These are phyloP conservation scores for Heliamphora ciliata DNA, from an alignment of 179 eudicot species.

Conservation along the genomic window DNA sequence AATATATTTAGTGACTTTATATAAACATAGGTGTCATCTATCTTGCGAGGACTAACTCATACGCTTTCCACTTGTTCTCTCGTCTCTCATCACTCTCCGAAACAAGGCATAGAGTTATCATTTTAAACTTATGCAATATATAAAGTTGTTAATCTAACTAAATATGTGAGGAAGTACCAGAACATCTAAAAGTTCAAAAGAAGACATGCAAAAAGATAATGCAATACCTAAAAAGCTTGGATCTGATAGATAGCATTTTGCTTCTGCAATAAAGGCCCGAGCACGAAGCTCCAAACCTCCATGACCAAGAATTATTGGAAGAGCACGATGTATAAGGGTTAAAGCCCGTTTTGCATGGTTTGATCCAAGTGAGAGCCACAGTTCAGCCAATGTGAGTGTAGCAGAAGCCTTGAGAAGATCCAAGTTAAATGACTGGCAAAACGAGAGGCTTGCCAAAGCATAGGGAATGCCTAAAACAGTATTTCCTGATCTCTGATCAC, in stretches of 20 bases:
- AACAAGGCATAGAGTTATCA: not conserved
- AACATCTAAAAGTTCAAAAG: not conserved
- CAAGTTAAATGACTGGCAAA: constrained; percentile 85
- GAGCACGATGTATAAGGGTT: constrained; percentile 60
- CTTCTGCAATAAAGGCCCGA: constrained; percentile 81
- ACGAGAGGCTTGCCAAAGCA: constrained; percentile 86
- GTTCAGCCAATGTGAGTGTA: constrained; percentile 68
- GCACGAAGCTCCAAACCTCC: constrained; percentile 92
- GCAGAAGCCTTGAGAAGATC: constrained; percentile 97
- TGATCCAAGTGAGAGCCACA: constrained; percentile 88
- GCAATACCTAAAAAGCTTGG: constrained; percentile 58
- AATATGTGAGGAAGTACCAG: not conserved
- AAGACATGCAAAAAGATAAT: not conserved
- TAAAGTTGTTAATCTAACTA: not conserved
- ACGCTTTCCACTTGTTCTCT: not conserved
- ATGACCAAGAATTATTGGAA: constrained; percentile 88
- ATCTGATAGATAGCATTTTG: constrained; percentile 81
- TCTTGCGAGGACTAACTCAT: not conserved
- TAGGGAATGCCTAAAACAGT: constrained; percentile 87
- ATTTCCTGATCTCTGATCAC: constrained; percentile 78
- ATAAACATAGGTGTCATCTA: not conserved
- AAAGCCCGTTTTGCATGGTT: constrained; percentile 69
- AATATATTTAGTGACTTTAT: not conserved
- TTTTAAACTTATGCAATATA: not conserved
- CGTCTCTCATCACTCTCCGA: not conserved